Conservation (phyloP, 1,284 basidiomycete genomes). For the Melampsora americana region DNA sequence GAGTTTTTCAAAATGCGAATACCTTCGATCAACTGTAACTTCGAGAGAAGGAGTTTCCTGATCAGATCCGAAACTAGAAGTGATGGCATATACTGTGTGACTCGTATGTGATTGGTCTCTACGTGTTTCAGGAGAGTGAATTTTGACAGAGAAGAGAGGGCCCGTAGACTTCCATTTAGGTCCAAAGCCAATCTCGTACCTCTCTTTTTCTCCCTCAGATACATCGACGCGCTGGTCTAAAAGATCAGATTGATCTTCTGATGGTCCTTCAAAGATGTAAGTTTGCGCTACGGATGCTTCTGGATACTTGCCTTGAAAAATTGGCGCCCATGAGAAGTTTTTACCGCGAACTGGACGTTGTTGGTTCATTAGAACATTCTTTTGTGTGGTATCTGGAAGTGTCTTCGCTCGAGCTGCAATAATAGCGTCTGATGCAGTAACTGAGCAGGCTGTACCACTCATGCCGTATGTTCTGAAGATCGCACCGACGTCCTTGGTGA, state of each 20-base stretch:
- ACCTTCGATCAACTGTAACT: constrained; percentile 24
- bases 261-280: constrained; percentile 14
- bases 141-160: constrained; percentile 3
- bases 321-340: constrained; percentile 9
- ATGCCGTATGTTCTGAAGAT: constrained; percentile 1
- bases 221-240: background rate
- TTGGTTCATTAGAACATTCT: background rate
- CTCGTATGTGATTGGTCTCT: background rate
- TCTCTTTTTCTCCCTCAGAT: constrained; percentile 7
- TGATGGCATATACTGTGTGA: constrained; percentile 24
- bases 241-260: background rate
- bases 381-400: background rate
- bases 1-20: constrained; percentile 34
- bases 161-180: constrained; percentile 23
- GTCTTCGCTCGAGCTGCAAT: constrained; percentile 24
- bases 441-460: constrained; percentile 18
- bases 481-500: constrained; percentile 25
- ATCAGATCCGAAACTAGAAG: constrained; percentile 13
- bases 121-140: constrained; percentile 25
- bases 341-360: background rate
- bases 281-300: constrained; percentile 7
- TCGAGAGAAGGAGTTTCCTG: constrained; percentile 4
- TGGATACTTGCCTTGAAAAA: constrained; percentile 7
- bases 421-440: constrained; percentile 40
- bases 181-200: constrained; percentile 26